Percentiles rank a stretch among this genome's conserved stretches.
Conservation (phyloP, 208 protist genomes). For the Wallacemonas sp. region DNA sequence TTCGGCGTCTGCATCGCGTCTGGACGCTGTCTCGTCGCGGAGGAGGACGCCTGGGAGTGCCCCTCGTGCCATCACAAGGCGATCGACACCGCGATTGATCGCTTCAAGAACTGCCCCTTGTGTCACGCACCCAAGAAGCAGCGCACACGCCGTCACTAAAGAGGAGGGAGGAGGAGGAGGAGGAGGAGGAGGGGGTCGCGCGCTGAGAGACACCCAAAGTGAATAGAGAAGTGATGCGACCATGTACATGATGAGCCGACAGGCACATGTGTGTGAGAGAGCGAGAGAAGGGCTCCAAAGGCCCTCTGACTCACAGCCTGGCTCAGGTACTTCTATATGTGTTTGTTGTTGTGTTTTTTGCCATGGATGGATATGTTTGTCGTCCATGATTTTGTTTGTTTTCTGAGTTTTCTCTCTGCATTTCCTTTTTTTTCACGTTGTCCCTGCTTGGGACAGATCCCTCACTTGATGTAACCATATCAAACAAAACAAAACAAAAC, state of each 20-base stretch:
- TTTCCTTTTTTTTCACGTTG: conserved; percentile 5
- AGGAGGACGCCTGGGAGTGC: conserved; percentile 82
- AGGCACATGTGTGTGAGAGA: no score
- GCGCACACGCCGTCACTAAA: conserved; percentile 30
- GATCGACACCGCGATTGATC: conserved; percentile 68
- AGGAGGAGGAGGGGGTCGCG: no score
- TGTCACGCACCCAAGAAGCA: conserved; percentile 86
- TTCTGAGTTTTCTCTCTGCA: no score
- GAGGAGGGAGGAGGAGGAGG: background rate
- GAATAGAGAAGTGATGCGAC: no score
- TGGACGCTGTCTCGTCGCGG: conserved; percentile 71
- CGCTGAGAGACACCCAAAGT: no score
- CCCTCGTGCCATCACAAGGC: conserved; percentile 82
- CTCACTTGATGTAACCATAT: conserved; percentile 3
- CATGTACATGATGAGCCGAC: no score
- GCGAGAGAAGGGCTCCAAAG: no score
- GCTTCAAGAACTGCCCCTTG: conserved; percentile 88
- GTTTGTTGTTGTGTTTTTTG: no score
- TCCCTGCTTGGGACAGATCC: no score
- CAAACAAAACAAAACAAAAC: background rate
- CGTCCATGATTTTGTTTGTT: conserved; percentile 18
- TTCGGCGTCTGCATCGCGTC: conserved; percentile 90
- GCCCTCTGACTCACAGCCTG: no score
- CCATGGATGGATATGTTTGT: no score
- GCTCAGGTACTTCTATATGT: no score